A percentile compares a stretch with the other conserved stretches of the same genome.
Evolutionary conservation across 1,284 basidiomycete species (phyloP).

Genomic region (Coniferiporia weirii): DNA sequence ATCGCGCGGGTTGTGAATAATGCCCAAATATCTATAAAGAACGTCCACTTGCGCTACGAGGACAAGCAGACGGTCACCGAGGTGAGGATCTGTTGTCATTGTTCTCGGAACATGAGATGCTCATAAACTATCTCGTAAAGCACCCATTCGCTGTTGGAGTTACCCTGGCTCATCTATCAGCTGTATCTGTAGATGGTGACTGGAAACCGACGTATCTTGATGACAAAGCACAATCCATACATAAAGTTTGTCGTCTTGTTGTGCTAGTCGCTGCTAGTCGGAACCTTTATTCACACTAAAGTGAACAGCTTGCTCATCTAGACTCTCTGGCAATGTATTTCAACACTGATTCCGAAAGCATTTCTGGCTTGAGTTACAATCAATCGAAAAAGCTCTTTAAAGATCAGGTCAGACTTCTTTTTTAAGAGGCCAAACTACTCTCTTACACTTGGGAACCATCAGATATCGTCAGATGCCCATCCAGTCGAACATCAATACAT

Average conservation of each 20-base stretch:
- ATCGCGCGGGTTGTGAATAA: constrained; percentile 95
- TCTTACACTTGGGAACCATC: background rate
- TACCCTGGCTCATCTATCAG: constrained; percentile 90
- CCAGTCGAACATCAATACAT: constrained; percentile 85
- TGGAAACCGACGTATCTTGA: constrained; percentile 97
- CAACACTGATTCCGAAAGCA: constrained; percentile 85
- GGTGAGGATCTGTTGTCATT: constrained; percentile 37
- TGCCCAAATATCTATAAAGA: constrained; percentile 91
- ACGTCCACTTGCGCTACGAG: constrained; percentile 95
- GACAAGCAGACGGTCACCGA: constrained; percentile 92
- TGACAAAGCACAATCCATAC: constrained; percentile 82
- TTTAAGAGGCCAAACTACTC: constrained; percentile 11
- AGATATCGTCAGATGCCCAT: constrained; percentile 64
- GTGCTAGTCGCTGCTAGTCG: background rate
- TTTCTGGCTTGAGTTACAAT: constrained; percentile 64
- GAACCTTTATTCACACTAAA: constrained; percentile 14
- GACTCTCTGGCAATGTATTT: constrained; percentile 92
- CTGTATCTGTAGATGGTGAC: constrained; percentile 86
- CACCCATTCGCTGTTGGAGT: constrained; percentile 94
- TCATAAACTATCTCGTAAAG: constrained; percentile 32
- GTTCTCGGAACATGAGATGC: background rate
- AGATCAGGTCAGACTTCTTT: constrained; percentile 51
- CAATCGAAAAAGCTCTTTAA: constrained; percentile 80
- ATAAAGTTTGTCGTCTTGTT: constrained; percentile 60
- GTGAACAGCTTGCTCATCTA: constrained; percentile 71